Evolutionary conservation across 768 basidiomycete genomes (phyloP).

Genomic region (Neoboletus brunneissimus): DNA sequence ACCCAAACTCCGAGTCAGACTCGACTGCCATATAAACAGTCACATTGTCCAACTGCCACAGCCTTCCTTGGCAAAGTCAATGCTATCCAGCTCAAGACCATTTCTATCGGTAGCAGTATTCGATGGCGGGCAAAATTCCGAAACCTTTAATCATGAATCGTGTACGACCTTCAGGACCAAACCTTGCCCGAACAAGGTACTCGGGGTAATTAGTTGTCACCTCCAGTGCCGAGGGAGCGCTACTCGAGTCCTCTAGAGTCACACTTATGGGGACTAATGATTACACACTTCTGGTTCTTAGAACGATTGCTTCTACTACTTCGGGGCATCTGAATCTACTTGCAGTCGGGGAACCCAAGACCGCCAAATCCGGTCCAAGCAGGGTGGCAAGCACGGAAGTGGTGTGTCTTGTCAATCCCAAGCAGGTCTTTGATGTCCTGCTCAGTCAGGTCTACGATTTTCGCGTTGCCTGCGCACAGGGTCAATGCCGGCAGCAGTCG

Average conservation of each 20-base stretch:
- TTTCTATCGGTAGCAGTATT: neutral
- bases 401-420: conserved; percentile 55
- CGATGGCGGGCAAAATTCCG: neutral
- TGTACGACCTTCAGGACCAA: neutral
- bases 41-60: neutral
- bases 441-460: conserved; percentile 56
- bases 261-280: neutral
- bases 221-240: neutral
- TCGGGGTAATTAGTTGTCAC: neutral
- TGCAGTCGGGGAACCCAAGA: conserved; percentile 61
- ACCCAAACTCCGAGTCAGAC: conserved; percentile 6
- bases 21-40: conserved; percentile 5
- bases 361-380: conserved; percentile 60
- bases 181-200: conserved; percentile 14
- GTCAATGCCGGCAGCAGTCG: neutral
- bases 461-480: conserved; percentile 47
- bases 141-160: neutral
- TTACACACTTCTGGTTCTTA: neutral
- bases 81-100: neutral
- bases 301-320: neutral
- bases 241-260: neutral
- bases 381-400: conserved; percentile 66
- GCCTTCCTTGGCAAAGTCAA: neutral
- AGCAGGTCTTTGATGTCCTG: conserved; percentile 60
- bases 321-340: conserved; percentile 17